phyloP scores from a whole-genome alignment of 2,329 filamentous ascomycete species.

The Uncinocarpus reesii region DNA sequence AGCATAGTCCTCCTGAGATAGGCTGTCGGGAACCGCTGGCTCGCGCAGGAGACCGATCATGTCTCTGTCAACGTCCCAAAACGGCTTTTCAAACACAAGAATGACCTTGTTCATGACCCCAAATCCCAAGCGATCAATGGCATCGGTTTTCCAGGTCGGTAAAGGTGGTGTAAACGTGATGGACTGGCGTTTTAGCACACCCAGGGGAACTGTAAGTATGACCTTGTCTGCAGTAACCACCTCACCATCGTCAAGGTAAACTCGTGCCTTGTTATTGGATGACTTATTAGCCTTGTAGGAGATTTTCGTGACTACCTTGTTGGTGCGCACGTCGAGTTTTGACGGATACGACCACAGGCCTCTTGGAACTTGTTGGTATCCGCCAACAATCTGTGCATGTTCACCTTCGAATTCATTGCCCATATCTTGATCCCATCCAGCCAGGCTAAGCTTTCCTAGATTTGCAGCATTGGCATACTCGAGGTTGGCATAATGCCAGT shows the following conservation, averaged over 20 bases:
- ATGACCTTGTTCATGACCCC: conserved; percentile 93
- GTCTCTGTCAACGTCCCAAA: conserved; percentile 82
- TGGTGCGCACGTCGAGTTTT: conserved; percentile 65
- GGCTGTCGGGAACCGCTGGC: conserved; percentile 57
- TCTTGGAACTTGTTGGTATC: conserved; percentile 86
- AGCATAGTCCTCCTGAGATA: conserved; percentile 69
- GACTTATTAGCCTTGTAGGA: conserved; percentile 45
- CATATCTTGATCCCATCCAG: conserved; percentile 92
- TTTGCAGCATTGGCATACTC: conserved; percentile 95
- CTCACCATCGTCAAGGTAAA: conserved; percentile 70
- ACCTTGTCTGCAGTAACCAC: conserved; percentile 74
- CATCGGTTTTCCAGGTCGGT: conserved; percentile 73
- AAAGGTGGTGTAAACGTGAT: conserved; percentile 82
- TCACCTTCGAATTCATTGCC: conserved; percentile 95
- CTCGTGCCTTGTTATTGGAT: conserved; percentile 42
- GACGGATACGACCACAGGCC: conserved; percentile 69
- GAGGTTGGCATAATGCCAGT: conserved; percentile 97
- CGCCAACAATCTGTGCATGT: conserved; percentile 86
- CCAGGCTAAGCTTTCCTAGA: conserved; percentile 73
- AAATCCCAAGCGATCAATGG: conserved; percentile 77
- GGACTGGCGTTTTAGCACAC: conserved; percentile 69
- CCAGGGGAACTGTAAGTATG: conserved; percentile 81
- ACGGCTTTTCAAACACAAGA: conserved; percentile 74
- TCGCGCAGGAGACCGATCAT: conserved; percentile 88
- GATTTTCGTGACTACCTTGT: conserved; percentile 62